Evolutionary conservation across 192 early-diverging fungal genomes (phyloP).

Genomic region (Mortierella alpina): DNA sequence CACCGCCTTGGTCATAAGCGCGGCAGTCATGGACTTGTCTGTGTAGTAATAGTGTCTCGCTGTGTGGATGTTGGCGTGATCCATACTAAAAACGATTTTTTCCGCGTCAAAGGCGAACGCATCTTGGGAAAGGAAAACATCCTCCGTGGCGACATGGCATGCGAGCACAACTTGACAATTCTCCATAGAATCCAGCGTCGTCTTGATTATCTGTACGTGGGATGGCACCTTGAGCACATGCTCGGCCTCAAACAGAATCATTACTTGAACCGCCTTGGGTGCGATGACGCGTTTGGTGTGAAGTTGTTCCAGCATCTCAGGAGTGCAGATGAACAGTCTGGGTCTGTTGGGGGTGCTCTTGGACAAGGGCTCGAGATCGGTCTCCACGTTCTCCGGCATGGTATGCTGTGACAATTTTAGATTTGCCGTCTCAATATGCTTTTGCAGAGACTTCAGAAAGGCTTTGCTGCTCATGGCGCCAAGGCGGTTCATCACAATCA

Average conservation of each 20-base stretch:
- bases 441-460: constrained; percentile 9
- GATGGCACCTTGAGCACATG: constrained; percentile 7
- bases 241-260: constrained; percentile 44
- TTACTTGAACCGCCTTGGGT: constrained; percentile 7
- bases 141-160: constrained; percentile 21
- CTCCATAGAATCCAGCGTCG: not conserved
- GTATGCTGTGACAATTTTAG: not conserved
- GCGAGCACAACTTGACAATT: constrained; percentile 28
- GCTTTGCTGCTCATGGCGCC: constrained; percentile 17
- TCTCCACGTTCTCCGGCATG: not conserved
- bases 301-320: constrained; percentile 13
- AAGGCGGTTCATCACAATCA: constrained; percentile 23
- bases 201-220: constrained; percentile 4
- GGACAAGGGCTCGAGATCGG: not conserved
- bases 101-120: constrained; percentile 12
- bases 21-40: not conserved
- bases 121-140: constrained; percentile 6
- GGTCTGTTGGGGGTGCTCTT: constrained; percentile 3
- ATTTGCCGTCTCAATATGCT: constrained; percentile 4
- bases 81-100: constrained; percentile 14
- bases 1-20: constrained; percentile 5
- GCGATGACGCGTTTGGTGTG: constrained; percentile 5
- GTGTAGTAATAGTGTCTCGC: constrained; percentile 13
- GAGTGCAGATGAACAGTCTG: constrained; percentile 11
- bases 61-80: constrained; percentile 7